A percentile compares a stretch with the other conserved stretches of the same genome.
These are phyloP conservation scores for Emergomyces africanus DNA, from an alignment of 2,329 filamentous ascomycete genomes.

Conservation along the genomic window DNA sequence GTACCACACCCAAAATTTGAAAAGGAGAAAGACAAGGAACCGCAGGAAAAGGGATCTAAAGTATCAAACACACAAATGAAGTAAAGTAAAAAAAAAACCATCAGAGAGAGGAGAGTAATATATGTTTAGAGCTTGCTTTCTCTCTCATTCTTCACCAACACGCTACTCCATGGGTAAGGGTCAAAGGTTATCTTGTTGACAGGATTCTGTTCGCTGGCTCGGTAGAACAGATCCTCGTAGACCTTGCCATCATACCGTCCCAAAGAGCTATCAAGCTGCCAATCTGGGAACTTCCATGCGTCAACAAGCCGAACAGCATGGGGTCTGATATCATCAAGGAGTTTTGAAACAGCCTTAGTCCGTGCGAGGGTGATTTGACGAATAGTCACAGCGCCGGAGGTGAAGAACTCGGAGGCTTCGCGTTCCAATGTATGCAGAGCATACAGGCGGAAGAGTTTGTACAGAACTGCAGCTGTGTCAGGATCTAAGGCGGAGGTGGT, in stretches of 20 bases:
- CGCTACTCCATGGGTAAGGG: constrained; percentile 52
- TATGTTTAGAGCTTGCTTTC: constrained; percentile 26
- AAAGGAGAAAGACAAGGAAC: neutral
- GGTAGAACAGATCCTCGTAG: constrained; percentile 63
- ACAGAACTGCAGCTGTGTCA: constrained; percentile 46
- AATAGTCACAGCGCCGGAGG: constrained; percentile 54
- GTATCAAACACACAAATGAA: neutral
- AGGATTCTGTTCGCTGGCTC: constrained; percentile 60
- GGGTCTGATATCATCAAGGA: constrained; percentile 59
- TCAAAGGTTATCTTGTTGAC: constrained; percentile 60
- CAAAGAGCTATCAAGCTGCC: constrained; percentile 59
- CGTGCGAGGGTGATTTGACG: constrained; percentile 59
- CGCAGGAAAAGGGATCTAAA: neutral
- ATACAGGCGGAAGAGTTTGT: constrained; percentile 55
- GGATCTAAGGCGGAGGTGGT: constrained; percentile 42
- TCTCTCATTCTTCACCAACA: constrained; percentile 45
- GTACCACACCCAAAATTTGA: neutral
- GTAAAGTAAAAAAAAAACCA: constrained; percentile 8
- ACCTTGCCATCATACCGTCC: constrained; percentile 62
- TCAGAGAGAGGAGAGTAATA: neutral
- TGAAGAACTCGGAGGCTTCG: constrained; percentile 61
- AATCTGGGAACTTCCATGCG: constrained; percentile 64
- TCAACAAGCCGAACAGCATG: constrained; percentile 62
- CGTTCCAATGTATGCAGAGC: constrained; percentile 54
- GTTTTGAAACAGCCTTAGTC: constrained; percentile 53